Percentiles rank a stretch among this genome's conserved stretches.
Evolutionary conservation across 768 basidiomycete species (phyloP).

Genomic region (Zangia roseola): DNA sequence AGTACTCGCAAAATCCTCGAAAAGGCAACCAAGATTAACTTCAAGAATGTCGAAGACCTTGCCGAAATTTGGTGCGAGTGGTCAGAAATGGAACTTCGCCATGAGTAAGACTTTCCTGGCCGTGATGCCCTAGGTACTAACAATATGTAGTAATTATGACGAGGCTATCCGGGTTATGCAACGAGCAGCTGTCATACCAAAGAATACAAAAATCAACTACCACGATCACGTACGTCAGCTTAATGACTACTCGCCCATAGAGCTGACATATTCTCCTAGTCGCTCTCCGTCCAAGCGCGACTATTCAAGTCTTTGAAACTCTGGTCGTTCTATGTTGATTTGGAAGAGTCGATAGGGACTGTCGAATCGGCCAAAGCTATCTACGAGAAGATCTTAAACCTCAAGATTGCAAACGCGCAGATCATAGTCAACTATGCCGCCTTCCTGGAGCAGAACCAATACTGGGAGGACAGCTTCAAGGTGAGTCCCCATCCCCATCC

Average conservation of each 20-base stretch:
- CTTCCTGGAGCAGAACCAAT: constrained; percentile 96
- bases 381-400: constrained; percentile 94
- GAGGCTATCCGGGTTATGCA: constrained; percentile 96
- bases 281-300: constrained; percentile 81
- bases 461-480: constrained; percentile 99
- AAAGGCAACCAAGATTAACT: constrained; percentile 88
- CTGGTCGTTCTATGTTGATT: constrained; percentile 98
- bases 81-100: constrained; percentile 96
- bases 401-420: constrained; percentile 97
- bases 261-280: constrained; percentile 41
- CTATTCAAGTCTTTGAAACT: constrained; percentile 97
- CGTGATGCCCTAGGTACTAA: constrained; percentile 9
- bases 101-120: constrained; percentile 64
- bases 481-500: constrained; percentile 47
- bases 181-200: constrained; percentile 88
- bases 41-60: constrained; percentile 94
- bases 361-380: constrained; percentile 89
- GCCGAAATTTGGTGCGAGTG: constrained; percentile 99
- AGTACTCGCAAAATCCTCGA: constrained; percentile 91
- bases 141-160: constrained; percentile 80
- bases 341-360: constrained; percentile 95
- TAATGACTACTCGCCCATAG: neutral
- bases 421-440: constrained; percentile 96
- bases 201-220: constrained; percentile 86
- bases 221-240: constrained; percentile 79